A percentile compares a stretch with the other conserved stretches of the same genome.
phyloP scores from a whole-genome alignment of 2,329 filamentous ascomycete species.

The Dichotomopilus funicola region DNA sequence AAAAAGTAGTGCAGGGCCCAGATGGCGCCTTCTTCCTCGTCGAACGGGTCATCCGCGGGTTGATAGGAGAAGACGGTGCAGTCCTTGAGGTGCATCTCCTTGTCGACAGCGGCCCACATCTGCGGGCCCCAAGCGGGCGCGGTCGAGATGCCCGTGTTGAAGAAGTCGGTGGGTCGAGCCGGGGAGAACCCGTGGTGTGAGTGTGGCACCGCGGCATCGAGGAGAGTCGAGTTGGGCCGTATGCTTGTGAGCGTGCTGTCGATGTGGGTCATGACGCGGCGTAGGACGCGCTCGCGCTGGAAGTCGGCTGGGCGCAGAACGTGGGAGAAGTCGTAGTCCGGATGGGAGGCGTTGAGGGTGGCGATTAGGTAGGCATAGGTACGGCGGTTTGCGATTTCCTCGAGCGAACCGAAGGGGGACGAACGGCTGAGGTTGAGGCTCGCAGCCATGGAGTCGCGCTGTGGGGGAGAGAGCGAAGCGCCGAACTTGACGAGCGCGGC shows the following conservation, averaged over 20 bases:
- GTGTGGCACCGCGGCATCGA: conserved; percentile 37
- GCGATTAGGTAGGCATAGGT: conserved; percentile 96
- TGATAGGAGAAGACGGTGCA: conserved; percentile 87
- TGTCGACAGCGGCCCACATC: conserved; percentile 89
- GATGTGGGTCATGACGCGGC: conserved; percentile 76
- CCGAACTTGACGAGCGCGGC: conserved; percentile 80
- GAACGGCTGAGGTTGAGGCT: conserved; percentile 72
- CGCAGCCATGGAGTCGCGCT: conserved; percentile 61
- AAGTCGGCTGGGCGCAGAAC: conserved; percentile 86
- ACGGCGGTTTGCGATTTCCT: conserved; percentile 78
- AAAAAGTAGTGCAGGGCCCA: conserved; percentile 98
- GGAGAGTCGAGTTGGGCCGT: conserved; percentile 52
- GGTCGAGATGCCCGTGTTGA: conserved; percentile 37
- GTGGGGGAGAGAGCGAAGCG: conserved; percentile 78
- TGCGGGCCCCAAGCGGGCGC: conserved; percentile 73
- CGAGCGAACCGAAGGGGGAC: conserved; percentile 86
- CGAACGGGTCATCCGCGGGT: conserved; percentile 83
- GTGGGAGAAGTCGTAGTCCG: conserved; percentile 95
- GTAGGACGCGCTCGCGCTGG: conserved; percentile 71
- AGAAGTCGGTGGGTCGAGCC: conserved; percentile 28
- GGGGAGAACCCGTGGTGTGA: conserved; percentile 27
- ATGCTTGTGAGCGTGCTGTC: conserved; percentile 85
- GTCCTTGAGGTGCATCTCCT: conserved; percentile 86
- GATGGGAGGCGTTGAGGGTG: conserved; percentile 90
- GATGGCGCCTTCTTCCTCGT: conserved; percentile 85